These are phyloP conservation scores for Syzygium aromaticum DNA, from an alignment of 345 rosid genomes.

Conservation along the genomic window DNA sequence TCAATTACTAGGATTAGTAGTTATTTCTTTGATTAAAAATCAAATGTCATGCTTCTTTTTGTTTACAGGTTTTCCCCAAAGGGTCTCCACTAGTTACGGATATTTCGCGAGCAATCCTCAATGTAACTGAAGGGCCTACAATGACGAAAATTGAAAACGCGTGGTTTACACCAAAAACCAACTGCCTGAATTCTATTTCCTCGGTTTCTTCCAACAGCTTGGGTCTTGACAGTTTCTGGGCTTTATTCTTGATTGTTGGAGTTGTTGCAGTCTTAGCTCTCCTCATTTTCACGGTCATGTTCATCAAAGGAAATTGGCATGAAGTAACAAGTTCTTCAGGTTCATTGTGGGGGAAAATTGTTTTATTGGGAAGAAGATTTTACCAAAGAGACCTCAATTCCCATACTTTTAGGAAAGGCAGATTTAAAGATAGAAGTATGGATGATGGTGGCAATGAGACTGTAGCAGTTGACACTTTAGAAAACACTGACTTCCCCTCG, in stretches of 20 bases:
- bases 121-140: neutral
- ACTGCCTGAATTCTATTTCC: neutral
- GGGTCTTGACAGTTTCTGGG: neutral
- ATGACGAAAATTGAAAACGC: neutral
- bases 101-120: neutral
- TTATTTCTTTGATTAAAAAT: neutral
- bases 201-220: neutral
- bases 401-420: neutral
- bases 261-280: neutral
- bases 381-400: neutral
- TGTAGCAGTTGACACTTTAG: neutral
- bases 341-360: neutral
- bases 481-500: neutral
- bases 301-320: neutral
- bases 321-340: neutral
- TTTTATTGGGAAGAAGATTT: neutral
- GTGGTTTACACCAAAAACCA: neutral
- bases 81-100: neutral
- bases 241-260: neutral
- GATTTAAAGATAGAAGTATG: neutral
- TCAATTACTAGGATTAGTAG: neutral
- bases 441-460: neutral
- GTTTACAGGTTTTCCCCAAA: neutral
- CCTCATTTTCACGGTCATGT: neutral
- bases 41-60: neutral